Evolutionary conservation across 2,329 filamentous ascomycete species (phyloP).

Genomic region (Claviceps sp.): DNA sequence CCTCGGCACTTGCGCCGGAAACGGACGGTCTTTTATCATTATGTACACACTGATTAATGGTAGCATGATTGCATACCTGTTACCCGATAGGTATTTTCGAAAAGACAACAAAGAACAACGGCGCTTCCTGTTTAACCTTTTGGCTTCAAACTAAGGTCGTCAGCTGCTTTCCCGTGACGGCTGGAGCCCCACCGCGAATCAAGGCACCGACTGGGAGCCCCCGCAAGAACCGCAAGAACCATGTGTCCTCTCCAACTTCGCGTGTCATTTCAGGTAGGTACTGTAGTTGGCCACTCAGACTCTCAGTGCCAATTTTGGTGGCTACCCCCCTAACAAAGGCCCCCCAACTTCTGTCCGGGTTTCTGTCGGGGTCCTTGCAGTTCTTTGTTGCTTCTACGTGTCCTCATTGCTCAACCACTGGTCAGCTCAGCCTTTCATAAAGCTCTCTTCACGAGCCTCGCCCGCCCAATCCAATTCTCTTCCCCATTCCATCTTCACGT

Average conservation of each 20-base stretch:
- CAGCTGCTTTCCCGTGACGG: not conserved
- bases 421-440: not conserved
- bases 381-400: constrained; percentile 5
- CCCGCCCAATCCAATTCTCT: constrained; percentile 11
- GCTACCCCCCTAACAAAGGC: not conserved
- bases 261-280: not conserved
- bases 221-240: not conserved
- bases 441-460: constrained; percentile 2
- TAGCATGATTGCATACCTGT: too few species aligned
- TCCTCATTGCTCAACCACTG: constrained; percentile 11
- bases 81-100: too few species aligned
- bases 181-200: not conserved
- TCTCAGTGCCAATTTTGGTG: not conserved
- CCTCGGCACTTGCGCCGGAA: too few species aligned
- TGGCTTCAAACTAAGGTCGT: too few species aligned
- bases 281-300: not conserved
- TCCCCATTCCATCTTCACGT: constrained; percentile 7
- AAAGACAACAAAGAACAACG: too few species aligned
- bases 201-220: not conserved
- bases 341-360: not conserved
- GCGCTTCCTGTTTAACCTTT: too few species aligned
- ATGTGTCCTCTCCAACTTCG: not conserved
- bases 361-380: not conserved
- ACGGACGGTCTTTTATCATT: too few species aligned
- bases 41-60: too few species aligned